phyloP scores from a whole-genome alignment of 495 filamentous ascomycete genomes.

The Filosporella fistucella region DNA sequence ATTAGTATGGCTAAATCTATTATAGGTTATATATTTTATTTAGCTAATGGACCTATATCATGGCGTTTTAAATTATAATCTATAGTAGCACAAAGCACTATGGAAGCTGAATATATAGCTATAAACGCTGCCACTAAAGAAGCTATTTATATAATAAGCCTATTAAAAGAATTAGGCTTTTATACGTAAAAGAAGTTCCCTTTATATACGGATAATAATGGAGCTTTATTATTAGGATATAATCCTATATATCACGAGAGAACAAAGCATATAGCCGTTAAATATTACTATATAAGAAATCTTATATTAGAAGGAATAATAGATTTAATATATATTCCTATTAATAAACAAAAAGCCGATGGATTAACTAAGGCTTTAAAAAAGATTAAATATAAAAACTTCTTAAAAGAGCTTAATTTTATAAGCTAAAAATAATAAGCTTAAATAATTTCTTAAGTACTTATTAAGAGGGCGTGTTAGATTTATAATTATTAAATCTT shows the following conservation, averaged over 20 bases:
- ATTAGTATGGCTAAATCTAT: slow-evolving; percentile 6
- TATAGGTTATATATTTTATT: slow-evolving; percentile 8
- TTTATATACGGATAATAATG: slow-evolving; percentile 15
- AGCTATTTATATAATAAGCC: slow-evolving; percentile 6
- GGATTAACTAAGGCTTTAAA: slow-evolving; percentile 15
- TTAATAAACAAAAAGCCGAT: slow-evolving; percentile 5
- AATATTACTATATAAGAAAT: slow-evolving; percentile 18
- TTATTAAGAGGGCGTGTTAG: no score
- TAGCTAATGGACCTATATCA: slow-evolving; percentile 6
- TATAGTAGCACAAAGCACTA: slow-evolving; percentile 8
- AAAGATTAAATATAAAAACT: slow-evolving; percentile 11
- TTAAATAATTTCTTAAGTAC: no score
- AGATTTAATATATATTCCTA: slow-evolving; percentile 14
- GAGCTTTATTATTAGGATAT: slow-evolving; percentile 10
- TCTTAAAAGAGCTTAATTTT: slow-evolving; percentile 5
- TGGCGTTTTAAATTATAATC: slow-evolving; percentile 13
- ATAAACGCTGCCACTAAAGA: slow-evolving; percentile 14
- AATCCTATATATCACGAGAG: slow-evolving; percentile 12
- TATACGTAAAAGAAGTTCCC: slow-evolving; percentile 9
- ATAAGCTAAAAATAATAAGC: slow-evolving; percentile 2
- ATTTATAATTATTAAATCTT: no score
- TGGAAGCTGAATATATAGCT: slow-evolving; percentile 12
- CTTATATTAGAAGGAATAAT: slow-evolving; percentile 13
- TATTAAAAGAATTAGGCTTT: slow-evolving; percentile 8
- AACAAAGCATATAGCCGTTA: slow-evolving; percentile 13